Percentiles rank a stretch among this genome's conserved stretches.
These are phyloP conservation scores for Lactifluus hygrophoroides DNA, from an alignment of 768 basidiomycete species.

Conservation along the genomic window DNA sequence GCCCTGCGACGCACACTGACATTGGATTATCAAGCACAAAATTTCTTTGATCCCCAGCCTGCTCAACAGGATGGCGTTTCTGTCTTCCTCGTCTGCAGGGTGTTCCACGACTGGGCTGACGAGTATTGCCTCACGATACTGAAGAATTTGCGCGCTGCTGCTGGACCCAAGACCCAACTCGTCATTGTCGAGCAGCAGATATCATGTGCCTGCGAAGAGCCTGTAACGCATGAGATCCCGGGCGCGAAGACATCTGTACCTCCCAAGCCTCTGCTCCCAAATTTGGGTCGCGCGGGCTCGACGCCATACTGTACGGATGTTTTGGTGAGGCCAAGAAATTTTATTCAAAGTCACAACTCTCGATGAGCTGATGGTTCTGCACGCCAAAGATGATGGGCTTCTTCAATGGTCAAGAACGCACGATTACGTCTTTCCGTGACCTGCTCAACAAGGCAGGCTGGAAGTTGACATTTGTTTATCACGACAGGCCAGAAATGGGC, in stretches of 20 bases:
- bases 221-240: slow-evolving; percentile 10
- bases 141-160: slow-evolving; percentile 6
- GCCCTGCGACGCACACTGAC: not conserved
- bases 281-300: slow-evolving; percentile 18
- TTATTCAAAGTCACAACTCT: too few relatives aligned
- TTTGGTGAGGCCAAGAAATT: too few relatives aligned
- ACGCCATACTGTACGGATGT: slow-evolving; percentile 19
- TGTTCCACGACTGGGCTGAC: slow-evolving; percentile 26
- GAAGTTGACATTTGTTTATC: not conserved
- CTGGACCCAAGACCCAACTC: slow-evolving; percentile 22
- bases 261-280: slow-evolving; percentile 22
- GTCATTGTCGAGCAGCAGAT: slow-evolving; percentile 24
- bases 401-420: slow-evolving; percentile 2
- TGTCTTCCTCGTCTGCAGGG: not conserved
- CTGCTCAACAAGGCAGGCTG: not conserved
- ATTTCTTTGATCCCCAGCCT: slow-evolving; percentile 2
- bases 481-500: not conserved
- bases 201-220: slow-evolving; percentile 22
- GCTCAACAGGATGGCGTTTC: not conserved
- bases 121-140: slow-evolving; percentile 18
- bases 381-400: not conserved
- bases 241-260: slow-evolving; percentile 12
- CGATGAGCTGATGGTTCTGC: not conserved
- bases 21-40: not conserved
- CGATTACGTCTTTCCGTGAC: not conserved